A percentile compares a stretch with the other conserved stretches of the same genome.
Conservation (phyloP, 2,329 filamentous ascomycete genomes). For the Neonectria ditissima region DNA sequence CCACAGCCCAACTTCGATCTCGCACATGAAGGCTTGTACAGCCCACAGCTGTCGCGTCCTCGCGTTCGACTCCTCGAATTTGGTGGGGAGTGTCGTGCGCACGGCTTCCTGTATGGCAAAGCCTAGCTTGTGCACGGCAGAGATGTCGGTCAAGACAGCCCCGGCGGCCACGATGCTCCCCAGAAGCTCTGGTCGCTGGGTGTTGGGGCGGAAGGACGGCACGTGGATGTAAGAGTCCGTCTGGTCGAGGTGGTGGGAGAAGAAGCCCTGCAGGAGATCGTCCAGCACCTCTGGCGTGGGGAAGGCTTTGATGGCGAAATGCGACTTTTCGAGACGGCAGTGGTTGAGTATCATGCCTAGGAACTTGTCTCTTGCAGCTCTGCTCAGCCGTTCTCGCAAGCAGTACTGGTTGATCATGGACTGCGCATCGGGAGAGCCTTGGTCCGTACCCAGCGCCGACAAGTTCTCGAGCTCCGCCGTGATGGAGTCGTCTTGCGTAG, state of each 20-base stretch:
- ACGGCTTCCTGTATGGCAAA: constrained; percentile 30
- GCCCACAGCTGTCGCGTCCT: constrained; percentile 23
- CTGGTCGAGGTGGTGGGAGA: constrained; percentile 26
- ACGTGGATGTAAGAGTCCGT: constrained; percentile 27
- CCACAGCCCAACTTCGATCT: constrained; percentile 30
- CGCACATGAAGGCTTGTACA: constrained; percentile 27
- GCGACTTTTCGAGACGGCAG: constrained; percentile 26
- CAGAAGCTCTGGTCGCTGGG: constrained; percentile 19
- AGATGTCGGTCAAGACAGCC: constrained; percentile 20
- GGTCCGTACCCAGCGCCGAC: constrained; percentile 24
- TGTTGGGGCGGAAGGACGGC: constrained; percentile 25
- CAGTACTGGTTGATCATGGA: constrained; percentile 12
- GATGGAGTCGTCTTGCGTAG: constrained; percentile 24
- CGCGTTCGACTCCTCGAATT: constrained; percentile 26
- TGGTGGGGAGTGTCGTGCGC: constrained; percentile 14
- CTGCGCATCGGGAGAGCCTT: constrained; percentile 18
- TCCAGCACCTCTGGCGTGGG: constrained; percentile 25
- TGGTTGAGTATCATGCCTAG: constrained; percentile 27
- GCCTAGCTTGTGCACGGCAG: constrained; percentile 24
- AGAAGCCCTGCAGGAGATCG: constrained; percentile 28
- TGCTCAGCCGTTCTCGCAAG: constrained; percentile 16
- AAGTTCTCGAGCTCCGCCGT: constrained; percentile 23
- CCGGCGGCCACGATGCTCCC: constrained; percentile 13
- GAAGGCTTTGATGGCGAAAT: constrained; percentile 28
- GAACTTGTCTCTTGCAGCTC: constrained; percentile 26